phyloP scores from a whole-genome alignment of 192 early-diverging fungal genomes.

The Diversispora eburnea region DNA sequence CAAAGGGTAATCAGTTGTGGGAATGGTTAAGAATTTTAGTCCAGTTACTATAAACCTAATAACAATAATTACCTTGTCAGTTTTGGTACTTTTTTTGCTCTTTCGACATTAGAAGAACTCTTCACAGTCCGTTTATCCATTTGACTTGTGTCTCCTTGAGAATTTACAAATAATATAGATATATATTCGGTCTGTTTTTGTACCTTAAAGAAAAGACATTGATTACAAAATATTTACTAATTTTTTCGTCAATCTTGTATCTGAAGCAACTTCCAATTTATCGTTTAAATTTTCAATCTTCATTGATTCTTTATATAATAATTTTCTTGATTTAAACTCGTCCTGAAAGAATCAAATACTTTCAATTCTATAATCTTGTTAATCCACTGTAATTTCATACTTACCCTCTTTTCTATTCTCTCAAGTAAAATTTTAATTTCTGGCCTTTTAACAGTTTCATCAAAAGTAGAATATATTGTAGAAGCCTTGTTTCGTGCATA shows the following conservation, averaged over 20 bases:
- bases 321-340: conserved; percentile 17
- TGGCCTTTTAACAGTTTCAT: neutral
- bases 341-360: conserved; percentile 14
- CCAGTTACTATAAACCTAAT: conserved; percentile 5
- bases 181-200: neutral
- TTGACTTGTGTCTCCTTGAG: conserved; percentile 22
- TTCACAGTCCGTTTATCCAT: neutral
- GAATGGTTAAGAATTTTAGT: conserved; percentile 3
- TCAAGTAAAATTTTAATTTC: conserved; percentile 26
- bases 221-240: conserved; percentile 18
- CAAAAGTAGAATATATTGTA: conserved; percentile 15
- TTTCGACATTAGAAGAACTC: neutral
- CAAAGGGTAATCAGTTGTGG: neutral
- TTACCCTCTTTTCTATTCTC: conserved; percentile 19
- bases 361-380: neutral
- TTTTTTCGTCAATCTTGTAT: conserved; percentile 11
- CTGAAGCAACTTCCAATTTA: conserved; percentile 12
- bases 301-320: conserved; percentile 23
- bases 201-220: conserved; percentile 4
- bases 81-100: conserved; percentile 8
- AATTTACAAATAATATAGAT: neutral
- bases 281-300: conserved; percentile 24
- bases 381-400: neutral
- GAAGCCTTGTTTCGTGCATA: conserved; percentile 28
- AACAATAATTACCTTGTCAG: conserved; percentile 1